phyloP scores from a whole-genome alignment of 2,329 filamentous ascomycete species.

The Ophiosphaerella herpotricha region DNA sequence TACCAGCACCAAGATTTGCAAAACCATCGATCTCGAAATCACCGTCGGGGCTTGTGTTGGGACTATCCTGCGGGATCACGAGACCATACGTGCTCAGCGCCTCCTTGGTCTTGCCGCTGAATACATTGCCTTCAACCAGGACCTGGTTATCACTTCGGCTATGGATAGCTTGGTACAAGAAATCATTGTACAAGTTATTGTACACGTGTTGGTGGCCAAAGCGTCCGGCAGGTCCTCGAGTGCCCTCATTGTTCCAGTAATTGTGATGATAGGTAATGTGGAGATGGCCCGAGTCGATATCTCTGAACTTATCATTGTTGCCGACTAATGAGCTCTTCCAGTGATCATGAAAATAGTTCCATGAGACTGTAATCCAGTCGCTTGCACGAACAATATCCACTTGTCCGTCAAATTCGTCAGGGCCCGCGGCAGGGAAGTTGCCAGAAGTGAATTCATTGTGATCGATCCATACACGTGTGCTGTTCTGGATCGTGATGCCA shows the following conservation, averaged over 20 bases:
- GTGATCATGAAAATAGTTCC: constrained; percentile 61
- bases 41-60: constrained; percentile 59
- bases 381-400: constrained; percentile 66
- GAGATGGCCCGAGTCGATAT: constrained; percentile 65
- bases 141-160: constrained; percentile 52
- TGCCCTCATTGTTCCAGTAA: constrained; percentile 67
- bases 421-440: constrained; percentile 60
- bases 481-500: constrained; percentile 63
- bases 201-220: constrained; percentile 69
- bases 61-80: constrained; percentile 60
- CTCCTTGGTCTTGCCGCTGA: constrained; percentile 54
- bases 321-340: constrained; percentile 66
- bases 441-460: constrained; percentile 69
- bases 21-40: constrained; percentile 61
- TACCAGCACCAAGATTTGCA: constrained; percentile 59
- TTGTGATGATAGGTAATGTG: constrained; percentile 71
- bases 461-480: constrained; percentile 66
- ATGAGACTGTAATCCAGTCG: constrained; percentile 64
- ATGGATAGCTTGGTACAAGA: constrained; percentile 48
- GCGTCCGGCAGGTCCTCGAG: constrained; percentile 65
- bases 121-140: constrained; percentile 54
- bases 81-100: constrained; percentile 60
- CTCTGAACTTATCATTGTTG: constrained; percentile 62
- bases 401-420: constrained; percentile 68
- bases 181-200: constrained; percentile 55